Base-by-base conservation (phyloP, 208 protist species). In the Hexamita inflata region DNA sequence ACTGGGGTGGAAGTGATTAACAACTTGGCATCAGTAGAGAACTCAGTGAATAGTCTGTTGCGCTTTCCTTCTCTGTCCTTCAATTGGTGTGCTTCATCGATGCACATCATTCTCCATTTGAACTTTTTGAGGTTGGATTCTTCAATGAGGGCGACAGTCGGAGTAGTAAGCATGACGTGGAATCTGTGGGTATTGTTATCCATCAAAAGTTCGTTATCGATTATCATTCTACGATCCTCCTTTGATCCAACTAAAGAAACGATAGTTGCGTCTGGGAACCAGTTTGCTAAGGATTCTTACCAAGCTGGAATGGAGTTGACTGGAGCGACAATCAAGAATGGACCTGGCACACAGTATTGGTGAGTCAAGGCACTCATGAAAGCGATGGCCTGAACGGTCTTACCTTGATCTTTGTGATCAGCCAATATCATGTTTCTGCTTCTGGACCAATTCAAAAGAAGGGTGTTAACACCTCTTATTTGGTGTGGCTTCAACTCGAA, bases 91-190 rank as follows among this genome's bases (percentile, higher is more conserved):
- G 49, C 39, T 35, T 82, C 81, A 74, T 84, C 75, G 29, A 80
- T 45, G 39, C 75, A 26, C 26, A 67, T 29, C 0, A 42, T 13
- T 35, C 60, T 35, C 49, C 64, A 82, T 7, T 26, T n/a, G 40
- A 82, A 77, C 34, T 45, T 42, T 26, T 4, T 53, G 29, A 82
- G 45, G n/a, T 35, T 1, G 30, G 19, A 11, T 29, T 73, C 29
- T 1, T 82, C 75, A 58, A 38, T 64, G 15, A 82, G 24, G 29
- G 75, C 59, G 19, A 79, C 65, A 40, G 83, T 67, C 24, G 75
- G 84, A 57, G 81, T 85, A 19, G 82, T 85, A 32, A 85, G 49
- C 4, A 82, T 40, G 19, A 85, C 74, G 30, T 85, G 65, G 68
- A 85, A 85, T 68, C 77, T 75, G 1, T 49, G 30, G 24, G 57